phyloP scores from a whole-genome alignment of 1,284 basidiomycete genomes.

The Vanrija pseudolonga region DNA sequence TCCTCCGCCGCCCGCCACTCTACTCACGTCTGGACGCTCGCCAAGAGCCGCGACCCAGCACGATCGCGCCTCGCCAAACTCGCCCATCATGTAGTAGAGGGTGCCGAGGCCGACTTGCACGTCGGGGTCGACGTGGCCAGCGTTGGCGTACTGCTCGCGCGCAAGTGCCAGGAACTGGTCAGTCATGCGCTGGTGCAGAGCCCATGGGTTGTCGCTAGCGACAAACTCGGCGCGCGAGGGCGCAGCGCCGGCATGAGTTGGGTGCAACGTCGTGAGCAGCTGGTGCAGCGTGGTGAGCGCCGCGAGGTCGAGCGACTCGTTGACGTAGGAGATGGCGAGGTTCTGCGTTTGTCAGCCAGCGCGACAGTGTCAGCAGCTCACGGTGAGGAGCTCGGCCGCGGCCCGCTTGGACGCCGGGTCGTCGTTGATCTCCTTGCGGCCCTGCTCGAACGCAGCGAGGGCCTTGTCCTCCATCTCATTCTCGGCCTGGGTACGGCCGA shows the following conservation, averaged over 20 bases:
- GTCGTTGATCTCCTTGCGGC: constrained; percentile 65
- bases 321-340: constrained; percentile 94
- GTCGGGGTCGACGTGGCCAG: constrained; percentile 74
- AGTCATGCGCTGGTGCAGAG: constrained; percentile 73
- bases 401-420: constrained; percentile 61
- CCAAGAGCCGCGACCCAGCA: constrained; percentile 85
- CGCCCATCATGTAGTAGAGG: constrained; percentile 72
- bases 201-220: constrained; percentile 67
- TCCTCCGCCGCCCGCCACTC: too few relatives aligned
- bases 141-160: constrained; percentile 66
- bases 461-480: constrained; percentile 69
- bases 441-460: constrained; percentile 61
- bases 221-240: constrained; percentile 26
- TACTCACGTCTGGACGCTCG: constrained; percentile 63
- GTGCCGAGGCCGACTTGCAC: constrained; percentile 92
- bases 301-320: constrained; percentile 86
- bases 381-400: constrained; percentile 75
- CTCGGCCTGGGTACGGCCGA: constrained; percentile 93
- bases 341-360: constrained; percentile 57
- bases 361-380: constrained; percentile 49
- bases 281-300: constrained; percentile 83
- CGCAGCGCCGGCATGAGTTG: constrained; percentile 53
- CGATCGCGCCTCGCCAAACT: constrained; percentile 58
- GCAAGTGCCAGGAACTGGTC: constrained; percentile 83
- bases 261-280: constrained; percentile 78